These are phyloP conservation scores for Geosmithia putterillii DNA, from an alignment of 2,329 filamentous ascomycete genomes.

Conservation along the genomic window DNA sequence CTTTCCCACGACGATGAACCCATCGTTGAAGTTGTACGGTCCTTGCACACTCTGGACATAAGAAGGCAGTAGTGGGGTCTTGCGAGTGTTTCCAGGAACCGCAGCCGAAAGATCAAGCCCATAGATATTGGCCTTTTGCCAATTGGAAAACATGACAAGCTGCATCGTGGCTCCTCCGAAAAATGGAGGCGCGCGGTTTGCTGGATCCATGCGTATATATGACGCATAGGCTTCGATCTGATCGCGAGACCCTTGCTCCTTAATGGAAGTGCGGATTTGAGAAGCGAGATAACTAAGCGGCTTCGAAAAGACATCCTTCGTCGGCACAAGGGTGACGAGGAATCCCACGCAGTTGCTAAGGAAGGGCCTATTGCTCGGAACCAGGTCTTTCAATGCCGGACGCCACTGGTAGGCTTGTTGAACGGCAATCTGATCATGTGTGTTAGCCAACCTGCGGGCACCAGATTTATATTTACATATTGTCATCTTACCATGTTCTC, in stretches of 20 bases:
- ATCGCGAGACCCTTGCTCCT: constrained; percentile 15
- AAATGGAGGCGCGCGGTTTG: constrained; percentile 11
- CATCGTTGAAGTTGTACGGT: constrained; percentile 8
- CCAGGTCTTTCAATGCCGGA: neutral
- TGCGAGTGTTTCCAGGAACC: neutral
- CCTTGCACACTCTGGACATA: constrained; percentile 5
- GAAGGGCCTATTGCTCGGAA: constrained; percentile 1
- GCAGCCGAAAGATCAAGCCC: constrained; percentile 1
- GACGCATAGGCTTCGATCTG: constrained; percentile 21
- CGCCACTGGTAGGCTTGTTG: constrained; percentile 1
- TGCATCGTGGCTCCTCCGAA: constrained; percentile 18
- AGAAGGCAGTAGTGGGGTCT: constrained; percentile 5
- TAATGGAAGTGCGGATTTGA: constrained; percentile 14
- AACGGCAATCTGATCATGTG: neutral
- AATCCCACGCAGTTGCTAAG: constrained; percentile 14
- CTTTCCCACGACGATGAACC: constrained; percentile 13
- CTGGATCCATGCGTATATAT: constrained; percentile 3
- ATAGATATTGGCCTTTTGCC: constrained; percentile 11
- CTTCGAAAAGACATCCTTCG: constrained; percentile 11
- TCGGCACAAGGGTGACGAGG: constrained; percentile 8
- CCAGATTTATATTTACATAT: neutral
- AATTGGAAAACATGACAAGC: constrained; percentile 17
- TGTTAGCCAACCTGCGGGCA: neutral
- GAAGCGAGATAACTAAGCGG: constrained; percentile 15
- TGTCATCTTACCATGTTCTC: neutral